Base-by-base conservation (phyloP, 345 rosid genomes). In the Pseudoturritis turrita region DNA sequence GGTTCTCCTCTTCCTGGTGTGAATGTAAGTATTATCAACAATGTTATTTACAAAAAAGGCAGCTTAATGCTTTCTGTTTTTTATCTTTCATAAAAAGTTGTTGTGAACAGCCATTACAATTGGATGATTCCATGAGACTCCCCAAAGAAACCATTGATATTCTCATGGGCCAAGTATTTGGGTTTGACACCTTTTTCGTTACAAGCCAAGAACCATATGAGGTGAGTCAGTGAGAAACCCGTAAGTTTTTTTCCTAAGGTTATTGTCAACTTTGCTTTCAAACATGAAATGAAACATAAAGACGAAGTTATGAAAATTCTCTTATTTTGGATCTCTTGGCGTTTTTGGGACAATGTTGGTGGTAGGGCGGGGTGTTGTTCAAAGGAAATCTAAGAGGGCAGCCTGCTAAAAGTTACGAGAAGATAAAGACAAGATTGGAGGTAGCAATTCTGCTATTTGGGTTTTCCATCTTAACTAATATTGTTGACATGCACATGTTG, bases 1-100 rank as follows among this genome's bases (percentile, higher is more conserved):
- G 98, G 98, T 37, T 90, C 95, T 41, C 98, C 98, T 74, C 85
- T 94, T 64, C 98, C 98, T 72, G 97, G 98, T 78, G 81, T 94
- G 89, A 94, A 91, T 89, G 98, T 94, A 83, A 87, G 81, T 68
- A 77, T 80, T 64, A 70, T 49, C 39, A 17, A 54, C 75, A 51
- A 58, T 54, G 5, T 49, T 37, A 54, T 19, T 13, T 41, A 22
- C 17, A 22, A 23, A 3, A 1, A 0, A 3, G 35, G 11, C 33
- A 17, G 15, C 65, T 77, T 74, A 33, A 39, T 73, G 68, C 35
- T 23, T 33, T 77, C 46, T 72, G 15, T 40, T 67, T 53, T 31
- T 70, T 40, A 45, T 62, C 56, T 39, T 52, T 51, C 37, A 54
- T 66, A 26, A 59, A 65, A 71, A 71, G 64, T 62, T 79, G 45